Conservation (phyloP, 768 basidiomycete species). For the Zangia roseola region DNA sequence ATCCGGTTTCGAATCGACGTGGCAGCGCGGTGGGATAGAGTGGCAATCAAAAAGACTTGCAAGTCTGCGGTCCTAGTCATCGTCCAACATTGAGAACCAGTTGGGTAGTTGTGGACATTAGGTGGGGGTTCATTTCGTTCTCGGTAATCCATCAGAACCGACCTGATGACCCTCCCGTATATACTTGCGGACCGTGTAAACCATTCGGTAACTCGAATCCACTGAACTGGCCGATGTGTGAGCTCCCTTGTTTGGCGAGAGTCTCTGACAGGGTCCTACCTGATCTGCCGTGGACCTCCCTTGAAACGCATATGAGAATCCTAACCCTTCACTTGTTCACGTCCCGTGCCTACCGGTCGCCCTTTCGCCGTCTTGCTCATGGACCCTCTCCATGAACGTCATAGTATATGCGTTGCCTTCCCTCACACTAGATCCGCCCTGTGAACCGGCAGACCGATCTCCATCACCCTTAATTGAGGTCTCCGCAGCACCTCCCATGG, state of each 20-base stretch:
- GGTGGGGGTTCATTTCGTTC: background rate
- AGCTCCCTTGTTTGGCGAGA: constrained; percentile 5
- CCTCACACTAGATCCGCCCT: constrained; percentile 29
- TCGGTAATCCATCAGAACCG: background rate
- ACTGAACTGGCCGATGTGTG: no score
- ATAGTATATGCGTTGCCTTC: constrained; percentile 14
- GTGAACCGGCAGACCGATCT: constrained; percentile 13
- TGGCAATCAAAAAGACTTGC: no score
- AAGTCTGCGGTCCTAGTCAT: no score
- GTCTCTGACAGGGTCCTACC: constrained; percentile 9
- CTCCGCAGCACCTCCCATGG: constrained; percentile 25
- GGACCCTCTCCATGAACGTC: constrained; percentile 15
- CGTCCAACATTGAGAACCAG: no score
- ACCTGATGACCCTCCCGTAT: background rate
- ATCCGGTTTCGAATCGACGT: constrained; percentile 2
- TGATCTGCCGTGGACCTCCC: constrained; percentile 9
- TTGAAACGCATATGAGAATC: constrained; percentile 17
- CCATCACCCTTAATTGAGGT: constrained; percentile 9
- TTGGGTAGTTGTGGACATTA: no score
- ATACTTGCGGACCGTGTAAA: no score
- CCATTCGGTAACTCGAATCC: background rate
- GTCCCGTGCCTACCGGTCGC: constrained; percentile 7
- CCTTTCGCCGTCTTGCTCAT: constrained; percentile 18
- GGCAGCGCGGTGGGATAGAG: background rate
- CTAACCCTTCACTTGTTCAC: constrained; percentile 3